Evolutionary conservation across 169 alveolate species (phyloP), one percentile per base, ranked within the genome.

Genomic region (Blepharisma undulans): DNA sequence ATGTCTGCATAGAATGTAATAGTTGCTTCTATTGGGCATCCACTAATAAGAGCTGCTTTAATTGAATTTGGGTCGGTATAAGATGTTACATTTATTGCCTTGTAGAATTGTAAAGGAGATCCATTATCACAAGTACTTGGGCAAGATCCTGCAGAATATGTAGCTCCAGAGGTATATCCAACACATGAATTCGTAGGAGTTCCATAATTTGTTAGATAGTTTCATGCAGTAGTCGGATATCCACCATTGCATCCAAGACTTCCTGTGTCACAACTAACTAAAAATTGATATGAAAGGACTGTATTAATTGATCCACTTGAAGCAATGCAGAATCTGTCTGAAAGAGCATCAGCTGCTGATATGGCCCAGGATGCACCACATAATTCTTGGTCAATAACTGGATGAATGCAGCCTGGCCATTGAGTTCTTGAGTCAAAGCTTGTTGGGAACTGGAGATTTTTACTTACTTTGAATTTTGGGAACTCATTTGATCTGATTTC

Each of bases 331-430:
- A 95, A 76, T 84, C 99, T 95, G 82, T 97, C 99, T 76, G 95
- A 90, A 76, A 97, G 89, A 72, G 98, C 96, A 89, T 95, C 98
- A 34, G 96, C 93, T 48, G 98, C 96, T 25, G 96, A 97, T 78
- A 97, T 96, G 21, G 98, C 99, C 99, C 99, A 97, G 92, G 98
- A 97, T 10, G 98, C 95, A 78, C 98, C 98, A 84, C 98, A 97
- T 21, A 92, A 87, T 4, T 96, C 94, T 92, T 97, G 97, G 85
- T 97, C 98, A 85, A 98, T 89, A 76, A 97, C 93, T 77, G 93
- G 97, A 21, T 96, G 96, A 30, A 96, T 94, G 76, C 88, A 80
- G 18, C 16, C 27, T 30, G 88, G 88, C 88, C 76, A 94, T 48
- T 87, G 84, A 19, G 80, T 92, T 90, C 96, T 92, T 16, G 93